Base-by-base conservation (phyloP, 805 yeast species). In the Yarrowia alimentaria region DNA sequence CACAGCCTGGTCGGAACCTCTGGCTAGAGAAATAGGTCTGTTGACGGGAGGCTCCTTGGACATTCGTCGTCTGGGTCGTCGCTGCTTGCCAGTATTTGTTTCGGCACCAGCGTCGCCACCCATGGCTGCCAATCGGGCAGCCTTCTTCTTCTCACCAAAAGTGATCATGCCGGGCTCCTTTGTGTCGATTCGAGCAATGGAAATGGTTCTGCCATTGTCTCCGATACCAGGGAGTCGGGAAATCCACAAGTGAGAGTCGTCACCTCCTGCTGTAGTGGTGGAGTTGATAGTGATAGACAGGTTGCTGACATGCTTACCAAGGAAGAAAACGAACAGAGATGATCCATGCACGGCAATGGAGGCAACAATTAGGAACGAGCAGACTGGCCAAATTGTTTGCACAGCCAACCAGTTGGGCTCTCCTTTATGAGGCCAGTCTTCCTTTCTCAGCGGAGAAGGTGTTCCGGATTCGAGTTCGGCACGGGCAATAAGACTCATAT, bases 211-310 rank as follows among this genome's bases (percentile, higher is more conserved):
- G 6, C 89, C 85, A 11, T 73, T 69, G 51, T 76, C 78, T 49
- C 84, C 93, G 64, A 87, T 70, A 33, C 83, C 78, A 24, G 95
- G 96, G 58, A 91, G 74, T 65, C 96, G 80, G 50, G 81, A 76
- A 71, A 90, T 79, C 96, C 97, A 85, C 21, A 84, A 72, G 6
- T 82, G 73, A 14, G 75, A 77, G 54, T 80, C n/a, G n/a, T n/a
- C 82, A 18, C 78, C 79, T 20, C 79, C 78, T 20, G 74, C 75
- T 17, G 85, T 80, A 18, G 50, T 43, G 16, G 96, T 88, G 63
- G 87, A 83, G 0, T 97, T 79, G 83, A 90, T 85, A 1, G 96
- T 85, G 60, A 91, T 79, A 1, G 96, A 87, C 82, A 93, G 85
- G 48, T 95, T 83, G 69, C 90, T 89, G 64, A 91, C 75, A 53